These are phyloP conservation scores for Apiospora phragmitis DNA, from an alignment of 2,329 filamentous ascomycete genomes.

Conservation along the genomic window DNA sequence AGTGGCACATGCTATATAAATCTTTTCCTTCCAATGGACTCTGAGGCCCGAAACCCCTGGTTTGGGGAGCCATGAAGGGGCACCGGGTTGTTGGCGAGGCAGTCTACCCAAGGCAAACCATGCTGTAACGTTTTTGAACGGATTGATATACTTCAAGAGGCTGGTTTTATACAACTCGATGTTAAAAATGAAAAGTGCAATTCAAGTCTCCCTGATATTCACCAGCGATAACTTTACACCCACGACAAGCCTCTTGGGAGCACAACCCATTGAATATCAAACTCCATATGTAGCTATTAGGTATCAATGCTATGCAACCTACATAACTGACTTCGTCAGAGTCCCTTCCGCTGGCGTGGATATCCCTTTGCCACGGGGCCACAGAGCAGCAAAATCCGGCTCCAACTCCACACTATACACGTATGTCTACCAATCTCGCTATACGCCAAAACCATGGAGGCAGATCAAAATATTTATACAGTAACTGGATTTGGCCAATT, in stretches of 20 bases:
- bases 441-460: background rate
- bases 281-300: background rate
- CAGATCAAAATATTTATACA: background rate
- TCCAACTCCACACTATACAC: background rate
- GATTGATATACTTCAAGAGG: too few relatives aligned
- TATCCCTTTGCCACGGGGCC: background rate
- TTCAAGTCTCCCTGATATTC: too few relatives aligned
- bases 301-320: background rate
- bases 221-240: too few relatives aligned
- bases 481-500: background rate
- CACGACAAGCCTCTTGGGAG: too few relatives aligned
- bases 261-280: too few relatives aligned
- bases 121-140: background rate
- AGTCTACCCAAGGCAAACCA: background rate
- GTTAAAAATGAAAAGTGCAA: too few relatives aligned
- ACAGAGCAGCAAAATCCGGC: background rate
- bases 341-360: background rate
- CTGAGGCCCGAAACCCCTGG: background rate
- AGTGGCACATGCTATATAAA: background rate
- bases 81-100: background rate
- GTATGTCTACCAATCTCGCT: background rate
- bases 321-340: too few relatives aligned
- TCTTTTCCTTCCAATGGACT: background rate
- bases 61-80: background rate
- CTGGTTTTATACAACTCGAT: too few relatives aligned